A percentile compares a stretch with the other conserved stretches of the same genome.
Evolutionary conservation across 139 green algal genomes (phyloP).

Genomic region (Chlamydomonas sp.): DNA sequence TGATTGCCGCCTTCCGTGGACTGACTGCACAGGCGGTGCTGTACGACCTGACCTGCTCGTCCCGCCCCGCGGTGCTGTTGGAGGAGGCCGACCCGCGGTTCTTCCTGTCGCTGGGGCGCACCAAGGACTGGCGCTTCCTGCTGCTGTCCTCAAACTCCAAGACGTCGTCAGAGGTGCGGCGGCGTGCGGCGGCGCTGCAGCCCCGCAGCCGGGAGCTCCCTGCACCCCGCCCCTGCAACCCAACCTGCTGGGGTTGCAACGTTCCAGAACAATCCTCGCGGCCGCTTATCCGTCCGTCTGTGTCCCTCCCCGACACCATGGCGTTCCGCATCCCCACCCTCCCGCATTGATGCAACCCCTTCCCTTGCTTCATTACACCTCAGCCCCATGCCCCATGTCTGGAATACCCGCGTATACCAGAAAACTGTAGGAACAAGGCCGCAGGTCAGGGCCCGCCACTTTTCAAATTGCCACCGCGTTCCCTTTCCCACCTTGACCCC

Average conservation of each 20-base stretch:
- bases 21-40: conserved; percentile 9
- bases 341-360: neutral
- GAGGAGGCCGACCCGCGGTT: conserved; percentile 58
- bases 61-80: conserved; percentile 36
- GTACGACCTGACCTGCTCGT: neutral
- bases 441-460: neutral
- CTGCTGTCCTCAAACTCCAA: conserved; percentile 73
- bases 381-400: neutral
- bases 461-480: neutral
- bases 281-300: neutral
- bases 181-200: neutral
- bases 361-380: neutral
- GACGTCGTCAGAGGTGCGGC: conserved; percentile 63
- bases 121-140: conserved; percentile 72
- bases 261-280: neutral
- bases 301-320: neutral
- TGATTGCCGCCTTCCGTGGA: neutral
- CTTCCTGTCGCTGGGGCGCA: conserved; percentile 66
- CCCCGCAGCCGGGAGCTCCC: neutral
- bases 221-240: neutral
- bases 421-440: neutral
- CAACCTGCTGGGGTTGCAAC: neutral
- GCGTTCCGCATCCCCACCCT: neutral
- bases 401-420: neutral
- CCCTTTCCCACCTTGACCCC: neutral